Percentiles rank a stretch among this genome's conserved stretches.
Conservation (phyloP, 2,329 filamentous ascomycete species). For the Pseudogymnoascus sp. region DNA sequence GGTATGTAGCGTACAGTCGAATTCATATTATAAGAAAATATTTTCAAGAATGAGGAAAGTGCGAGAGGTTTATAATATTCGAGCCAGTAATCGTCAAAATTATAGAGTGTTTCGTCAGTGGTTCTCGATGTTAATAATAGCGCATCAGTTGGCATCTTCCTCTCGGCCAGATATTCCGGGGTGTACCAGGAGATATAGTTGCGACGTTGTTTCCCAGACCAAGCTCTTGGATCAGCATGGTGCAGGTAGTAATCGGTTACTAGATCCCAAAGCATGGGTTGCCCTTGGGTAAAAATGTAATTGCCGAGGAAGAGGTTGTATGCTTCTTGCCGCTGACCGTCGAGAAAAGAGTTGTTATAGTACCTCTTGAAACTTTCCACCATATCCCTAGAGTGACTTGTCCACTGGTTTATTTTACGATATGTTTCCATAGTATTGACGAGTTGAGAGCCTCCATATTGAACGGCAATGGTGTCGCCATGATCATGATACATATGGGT, state of each 20-base stretch:
- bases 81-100: slow-evolving; percentile 91
- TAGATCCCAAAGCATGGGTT: slow-evolving; percentile 96
- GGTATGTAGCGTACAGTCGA: slow-evolving; percentile 79
- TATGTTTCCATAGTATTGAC: slow-evolving; percentile 99
- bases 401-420: slow-evolving; percentile 98
- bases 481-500: slow-evolving; percentile 99
- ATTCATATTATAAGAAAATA: slow-evolving; percentile 89
- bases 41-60: slow-evolving; percentile 82
- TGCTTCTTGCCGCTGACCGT: slow-evolving; percentile 94
- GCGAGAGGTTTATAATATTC: slow-evolving; percentile 91
- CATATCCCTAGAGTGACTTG: slow-evolving; percentile 94
- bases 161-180: slow-evolving; percentile 59
- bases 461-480: slow-evolving; percentile 93
- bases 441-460: slow-evolving; percentile 93
- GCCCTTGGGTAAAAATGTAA: slow-evolving; percentile 78
- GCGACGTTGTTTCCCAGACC: slow-evolving; percentile 53
- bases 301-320: slow-evolving; percentile 97
- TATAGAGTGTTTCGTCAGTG: slow-evolving; percentile 31
- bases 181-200: slow-evolving; percentile 91
- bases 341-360: slow-evolving; percentile 97
- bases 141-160: slow-evolving; percentile 28
- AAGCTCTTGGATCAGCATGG: slow-evolving; percentile 72
- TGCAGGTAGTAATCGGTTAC: slow-evolving; percentile 94
- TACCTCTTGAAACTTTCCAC: slow-evolving; percentile 98
- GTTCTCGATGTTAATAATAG: slow-evolving; percentile 40